These are phyloP conservation scores for Colletotrichum falcatum DNA, from an alignment of 2,329 filamentous ascomycete genomes.

Conservation along the genomic window DNA sequence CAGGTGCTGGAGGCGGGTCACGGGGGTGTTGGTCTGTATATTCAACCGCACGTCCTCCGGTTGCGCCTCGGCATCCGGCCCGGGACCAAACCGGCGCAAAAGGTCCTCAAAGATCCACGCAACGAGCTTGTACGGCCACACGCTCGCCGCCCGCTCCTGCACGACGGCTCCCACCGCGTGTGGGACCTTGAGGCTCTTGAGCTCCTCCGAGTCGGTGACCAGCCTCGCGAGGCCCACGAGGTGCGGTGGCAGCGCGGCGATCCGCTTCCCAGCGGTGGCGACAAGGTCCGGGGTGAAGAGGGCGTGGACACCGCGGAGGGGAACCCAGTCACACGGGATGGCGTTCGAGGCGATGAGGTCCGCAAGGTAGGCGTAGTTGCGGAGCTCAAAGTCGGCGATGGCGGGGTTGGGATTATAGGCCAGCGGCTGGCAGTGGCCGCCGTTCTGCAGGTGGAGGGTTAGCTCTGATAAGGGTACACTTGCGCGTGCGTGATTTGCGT, in stretches of 20 bases:
- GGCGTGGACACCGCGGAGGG: conserved; percentile 72
- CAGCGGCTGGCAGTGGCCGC: conserved; percentile 80
- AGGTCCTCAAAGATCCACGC: conserved; percentile 75
- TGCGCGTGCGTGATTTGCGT: neutral
- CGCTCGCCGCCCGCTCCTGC: conserved; percentile 72
- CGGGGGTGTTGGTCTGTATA: conserved; percentile 80
- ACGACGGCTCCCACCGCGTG: conserved; percentile 72
- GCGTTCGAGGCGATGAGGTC: conserved; percentile 66
- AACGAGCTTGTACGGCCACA: conserved; percentile 90
- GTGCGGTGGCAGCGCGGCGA: conserved; percentile 68
- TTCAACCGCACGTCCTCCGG: conserved; percentile 63
- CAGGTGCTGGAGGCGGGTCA: conserved; percentile 59
- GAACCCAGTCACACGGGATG: conserved; percentile 78
- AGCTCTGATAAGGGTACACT: neutral
- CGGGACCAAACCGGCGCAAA: conserved; percentile 47
- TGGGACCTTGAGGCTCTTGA: conserved; percentile 67
- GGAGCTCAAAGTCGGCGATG: conserved; percentile 78
- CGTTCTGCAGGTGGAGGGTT: conserved; percentile 62
- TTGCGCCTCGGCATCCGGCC: conserved; percentile 43
- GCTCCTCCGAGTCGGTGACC: conserved; percentile 52
- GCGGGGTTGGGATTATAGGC: conserved; percentile 71
- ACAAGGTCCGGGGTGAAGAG: conserved; percentile 70
- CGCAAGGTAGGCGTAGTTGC: conserved; percentile 72
- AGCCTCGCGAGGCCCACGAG: conserved; percentile 63
- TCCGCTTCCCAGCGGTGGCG: conserved; percentile 60